Evolutionary conservation across 208 protist species (phyloP), one percentile per base, ranked within the genome.

Genomic region (Herpetomonas tarakana): DNA sequence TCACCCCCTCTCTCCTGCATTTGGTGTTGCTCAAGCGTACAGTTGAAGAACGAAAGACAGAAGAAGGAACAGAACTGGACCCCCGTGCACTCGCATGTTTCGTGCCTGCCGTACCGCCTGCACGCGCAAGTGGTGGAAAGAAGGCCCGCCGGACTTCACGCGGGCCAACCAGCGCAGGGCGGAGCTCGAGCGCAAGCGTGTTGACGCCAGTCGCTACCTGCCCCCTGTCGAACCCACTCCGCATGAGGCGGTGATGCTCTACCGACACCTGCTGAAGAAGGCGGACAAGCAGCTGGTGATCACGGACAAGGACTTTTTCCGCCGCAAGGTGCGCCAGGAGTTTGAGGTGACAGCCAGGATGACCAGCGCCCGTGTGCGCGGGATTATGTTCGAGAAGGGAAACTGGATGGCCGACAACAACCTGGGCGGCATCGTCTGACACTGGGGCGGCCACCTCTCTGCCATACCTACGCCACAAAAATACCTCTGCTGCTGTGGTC

Each of bases 301-400:
- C 25, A 95, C 89, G 1, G 89, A 95, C 28, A 82, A 86, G 50
- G 76, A 64, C 2, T 92, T 78, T 52, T 96, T 82, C 30, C 59
- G 69, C 4, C 67, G 64, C 28, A 91, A 89, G 71, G 68, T 96
- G 47, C 78, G 87, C 2, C 71, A 78, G 22, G 90, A 96, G 74
- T 91, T 94, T 67, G 83, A 93, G 65, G 86, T 96, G 44, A 96
- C 86, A 1, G 76, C 90, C 19, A 72, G 84, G 29, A 84, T 89
- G 58, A 94, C 90, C 2, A 93, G 87, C 67, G 81, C 80, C 12
- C 67, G 90, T 3, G 90, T 96, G 63, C 79, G 90, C 1, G 90
- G 90, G 9, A 87, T 94, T 38, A 96, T 96, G 90, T 96, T 78
- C 57, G 90, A 96, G 71, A 88, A 88, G 66, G 90, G 90, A 0